Evolutionary conservation across 176 grass and related monocot species (phyloP).

Genomic region (Carex kokanica): DNA sequence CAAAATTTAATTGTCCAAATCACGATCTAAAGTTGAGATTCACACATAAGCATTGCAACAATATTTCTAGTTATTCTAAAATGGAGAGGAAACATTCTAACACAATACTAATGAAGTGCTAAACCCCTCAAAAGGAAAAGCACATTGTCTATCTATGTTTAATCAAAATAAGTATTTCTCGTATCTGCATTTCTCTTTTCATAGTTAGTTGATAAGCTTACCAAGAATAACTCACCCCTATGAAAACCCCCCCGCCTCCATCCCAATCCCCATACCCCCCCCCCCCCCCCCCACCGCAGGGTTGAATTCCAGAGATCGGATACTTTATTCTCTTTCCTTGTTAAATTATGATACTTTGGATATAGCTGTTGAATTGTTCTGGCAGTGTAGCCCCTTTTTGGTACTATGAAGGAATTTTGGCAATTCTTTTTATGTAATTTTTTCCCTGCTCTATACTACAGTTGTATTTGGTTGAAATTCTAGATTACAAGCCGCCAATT

Average conservation of each 20-base stretch:
- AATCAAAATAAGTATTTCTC: not conserved
- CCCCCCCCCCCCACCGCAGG: no score
- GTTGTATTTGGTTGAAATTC: not conserved
- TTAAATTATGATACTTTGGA: not conserved
- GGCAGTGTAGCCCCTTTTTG: not conserved
- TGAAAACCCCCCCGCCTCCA: not conserved
- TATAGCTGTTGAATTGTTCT: not conserved
- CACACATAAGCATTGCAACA: not conserved
- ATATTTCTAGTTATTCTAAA: slow-evolving; percentile 15
- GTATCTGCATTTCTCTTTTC: not conserved
- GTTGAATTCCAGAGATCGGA: not conserved
- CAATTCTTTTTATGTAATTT: not conserved
- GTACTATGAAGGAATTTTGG: not conserved
- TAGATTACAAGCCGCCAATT: not conserved
- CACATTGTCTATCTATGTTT: not conserved
- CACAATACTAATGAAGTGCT: not conserved
- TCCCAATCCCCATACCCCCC: no score
- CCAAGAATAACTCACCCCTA: not conserved
- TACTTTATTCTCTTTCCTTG: not conserved
- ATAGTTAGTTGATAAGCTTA: not conserved
- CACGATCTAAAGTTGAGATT: not conserved
- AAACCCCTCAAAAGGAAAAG: not conserved
- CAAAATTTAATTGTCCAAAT: not conserved
- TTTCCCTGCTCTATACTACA: not conserved
- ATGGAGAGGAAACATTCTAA: slow-evolving; percentile 3